Base-by-base conservation (phyloP, 2,329 filamentous ascomycete genomes). In the Amylocarpus encephaloides region DNA sequence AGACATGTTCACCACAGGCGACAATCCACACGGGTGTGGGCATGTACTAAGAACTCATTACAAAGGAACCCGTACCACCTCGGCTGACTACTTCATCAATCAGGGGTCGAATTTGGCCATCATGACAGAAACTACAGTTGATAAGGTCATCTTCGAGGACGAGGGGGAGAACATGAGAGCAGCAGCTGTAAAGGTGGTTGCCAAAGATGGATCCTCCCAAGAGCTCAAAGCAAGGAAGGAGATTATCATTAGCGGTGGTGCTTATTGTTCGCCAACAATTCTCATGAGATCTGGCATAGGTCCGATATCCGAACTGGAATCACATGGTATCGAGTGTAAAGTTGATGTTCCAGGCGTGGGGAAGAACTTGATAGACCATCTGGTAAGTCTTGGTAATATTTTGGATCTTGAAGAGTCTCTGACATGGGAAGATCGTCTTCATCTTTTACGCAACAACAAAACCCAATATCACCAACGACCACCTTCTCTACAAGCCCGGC, bases 281-380 rank as follows among this genome's bases (percentile, higher is more conserved):
- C 68, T 76, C 13, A 72, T 74, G 62, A 66, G 73, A 11, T 72
- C 68, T 30, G 73, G 73, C 18, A 62, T 76, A 44, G 73, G 73
- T 1, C 66, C 70, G 9, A 63, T 59, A n/a, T 61, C 54, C 1
- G 69, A 73, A 59, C 66, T 74, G 13, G 41, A 59, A 32, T 54
- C 56, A 30, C 61, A 75, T 59, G 64, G 68, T 18, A 82, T 84
- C 52, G 66, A 71, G 1, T 70, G 81, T 7, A 60, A 82, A 39
- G 66, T 69, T 2, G 72, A 85, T 60, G 70, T 82, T 1, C 81
- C 80, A 0, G 82, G 80, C 42, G 81, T 86, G 10, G 83, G 82
- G 26, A 73, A 70, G 35, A 83, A 83, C 64, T 68, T 83, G 1
- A 72, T 78, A 61, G 79, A 84, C 64, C 76, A 81, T 59, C 63